These are phyloP conservation scores for Chlorella sp. DNA, from an alignment of 139 green algal species.

Conservation along the genomic window DNA sequence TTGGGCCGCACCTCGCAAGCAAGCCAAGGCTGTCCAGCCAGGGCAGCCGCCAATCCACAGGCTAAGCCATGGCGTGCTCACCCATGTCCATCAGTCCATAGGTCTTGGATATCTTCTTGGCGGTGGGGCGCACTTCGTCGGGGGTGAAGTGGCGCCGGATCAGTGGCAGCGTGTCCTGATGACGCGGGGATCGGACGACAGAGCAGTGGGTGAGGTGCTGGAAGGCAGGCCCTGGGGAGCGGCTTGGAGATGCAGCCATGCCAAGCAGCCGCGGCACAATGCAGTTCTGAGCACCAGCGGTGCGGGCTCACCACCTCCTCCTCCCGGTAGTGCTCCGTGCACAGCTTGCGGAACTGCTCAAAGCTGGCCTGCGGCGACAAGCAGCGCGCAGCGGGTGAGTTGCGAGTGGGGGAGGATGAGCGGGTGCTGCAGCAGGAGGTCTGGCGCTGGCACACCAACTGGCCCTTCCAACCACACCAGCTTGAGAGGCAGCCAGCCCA, in stretches of 20 bases:
- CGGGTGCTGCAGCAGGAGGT: background rate
- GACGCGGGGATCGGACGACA: no score
- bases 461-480: no score
- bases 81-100: conserved; percentile 12
- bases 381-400: background rate
- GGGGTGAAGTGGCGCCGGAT: conserved; percentile 16
- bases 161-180: conserved; percentile 8
- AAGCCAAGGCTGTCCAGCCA: background rate
- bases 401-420: background rate
- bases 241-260: background rate
- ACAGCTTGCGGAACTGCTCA: conserved; percentile 38
- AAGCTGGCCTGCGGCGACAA: background rate
- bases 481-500: no score
- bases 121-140: background rate
- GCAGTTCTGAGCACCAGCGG: background rate
- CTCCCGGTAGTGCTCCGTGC: conserved; percentile 42
- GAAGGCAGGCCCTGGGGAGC: background rate
- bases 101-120: conserved; percentile 2
- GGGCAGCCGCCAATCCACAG: background rate
- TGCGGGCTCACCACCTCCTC: conserved; percentile 13
- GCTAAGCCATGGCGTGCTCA: background rate
- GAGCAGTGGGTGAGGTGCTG: background rate
- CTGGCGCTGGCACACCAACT: background rate
- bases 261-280: background rate
- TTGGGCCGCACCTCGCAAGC: background rate